phyloP scores from a whole-genome alignment of 2,329 filamentous ascomycete genomes.

The Thielaviopsis euricoi region DNA sequence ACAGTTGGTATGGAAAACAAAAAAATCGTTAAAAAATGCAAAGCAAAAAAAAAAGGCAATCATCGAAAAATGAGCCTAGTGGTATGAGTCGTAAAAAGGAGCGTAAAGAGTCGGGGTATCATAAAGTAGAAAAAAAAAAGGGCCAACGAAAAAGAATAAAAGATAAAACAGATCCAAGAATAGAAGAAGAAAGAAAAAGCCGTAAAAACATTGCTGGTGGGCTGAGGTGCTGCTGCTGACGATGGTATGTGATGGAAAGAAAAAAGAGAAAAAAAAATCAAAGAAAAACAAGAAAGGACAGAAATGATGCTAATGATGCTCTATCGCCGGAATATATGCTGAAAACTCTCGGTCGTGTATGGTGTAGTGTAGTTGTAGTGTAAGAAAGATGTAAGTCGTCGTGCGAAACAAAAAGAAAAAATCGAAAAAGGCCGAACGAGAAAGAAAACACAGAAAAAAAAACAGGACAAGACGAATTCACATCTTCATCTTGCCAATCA shows the following conservation, averaged over 20 bases:
- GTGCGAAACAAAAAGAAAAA: background rate
- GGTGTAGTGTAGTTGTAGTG: background rate
- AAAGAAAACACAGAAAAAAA: background rate
- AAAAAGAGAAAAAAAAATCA: background rate
- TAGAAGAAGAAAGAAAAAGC: background rate
- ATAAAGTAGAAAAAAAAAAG: background rate
- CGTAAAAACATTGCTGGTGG: background rate
- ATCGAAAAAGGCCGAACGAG: background rate
- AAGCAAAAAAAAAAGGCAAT: conserved; percentile 3
- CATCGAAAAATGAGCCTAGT: conserved; percentile 11
- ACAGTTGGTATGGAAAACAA: background rate
- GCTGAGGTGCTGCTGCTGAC: background rate
- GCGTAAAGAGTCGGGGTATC: conserved; percentile 30
- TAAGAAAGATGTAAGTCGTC: background rate
- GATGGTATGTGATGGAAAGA: background rate
- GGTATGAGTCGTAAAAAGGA: conserved; percentile 21
- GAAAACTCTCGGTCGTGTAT: conserved; percentile 27
- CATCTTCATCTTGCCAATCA: conserved; percentile 27
- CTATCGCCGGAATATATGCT: conserved; percentile 19
- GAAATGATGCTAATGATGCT: conserved; percentile 33
- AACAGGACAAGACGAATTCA: background rate
- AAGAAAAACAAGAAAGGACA: background rate
- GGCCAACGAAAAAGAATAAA: background rate
- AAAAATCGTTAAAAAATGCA: background rate
- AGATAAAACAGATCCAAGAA: conserved; percentile 1